Conservation (phyloP, 1,284 basidiomycete species). For the Malassezia cuniculi region DNA sequence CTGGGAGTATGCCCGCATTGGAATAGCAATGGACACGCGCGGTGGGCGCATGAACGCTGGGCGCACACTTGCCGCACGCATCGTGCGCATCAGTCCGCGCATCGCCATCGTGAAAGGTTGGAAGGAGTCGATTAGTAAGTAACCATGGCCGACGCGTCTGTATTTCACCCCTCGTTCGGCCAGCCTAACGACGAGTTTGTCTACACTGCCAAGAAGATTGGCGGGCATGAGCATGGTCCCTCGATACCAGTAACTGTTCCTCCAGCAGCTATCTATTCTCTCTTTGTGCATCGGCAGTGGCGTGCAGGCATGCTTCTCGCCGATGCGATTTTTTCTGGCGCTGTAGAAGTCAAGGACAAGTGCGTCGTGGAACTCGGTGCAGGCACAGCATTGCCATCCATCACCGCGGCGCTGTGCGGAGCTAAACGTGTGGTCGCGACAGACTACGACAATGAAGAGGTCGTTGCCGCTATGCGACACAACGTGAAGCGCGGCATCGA, state of each 20-base stretch:
- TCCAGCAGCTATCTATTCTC: slow-evolving; percentile 32
- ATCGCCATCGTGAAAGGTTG: too few relatives aligned
- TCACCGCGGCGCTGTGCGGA: slow-evolving; percentile 21
- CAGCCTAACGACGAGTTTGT: slow-evolving; percentile 5
- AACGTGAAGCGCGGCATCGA: slow-evolving; percentile 21
- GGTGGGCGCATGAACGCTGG: background rate
- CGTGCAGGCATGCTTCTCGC: slow-evolving; percentile 40
- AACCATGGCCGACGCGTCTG: too few relatives aligned
- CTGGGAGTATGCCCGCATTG: too few relatives aligned
- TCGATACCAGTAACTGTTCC: slow-evolving; percentile 27
- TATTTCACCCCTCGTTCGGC: slow-evolving; percentile 13
- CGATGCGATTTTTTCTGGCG: slow-evolving; percentile 26
- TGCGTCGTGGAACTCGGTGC: slow-evolving; percentile 35
- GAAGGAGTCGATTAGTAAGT: too few relatives aligned
- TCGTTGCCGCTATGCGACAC: slow-evolving; percentile 28
- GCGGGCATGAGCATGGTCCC: slow-evolving; percentile 2
- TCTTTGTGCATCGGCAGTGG: slow-evolving; percentile 44
- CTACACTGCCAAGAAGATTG: slow-evolving; percentile 3
- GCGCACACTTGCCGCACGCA: background rate
- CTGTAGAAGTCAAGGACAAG: slow-evolving; percentile 13
- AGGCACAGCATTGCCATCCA: slow-evolving; percentile 31
- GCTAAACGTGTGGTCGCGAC: slow-evolving; percentile 21
- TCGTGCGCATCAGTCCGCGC: background rate
- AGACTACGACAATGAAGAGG: slow-evolving; percentile 36
- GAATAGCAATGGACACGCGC: too few relatives aligned